Base-by-base conservation (phyloP, 441 rosid genomes). In the Kokia cookei region DNA sequence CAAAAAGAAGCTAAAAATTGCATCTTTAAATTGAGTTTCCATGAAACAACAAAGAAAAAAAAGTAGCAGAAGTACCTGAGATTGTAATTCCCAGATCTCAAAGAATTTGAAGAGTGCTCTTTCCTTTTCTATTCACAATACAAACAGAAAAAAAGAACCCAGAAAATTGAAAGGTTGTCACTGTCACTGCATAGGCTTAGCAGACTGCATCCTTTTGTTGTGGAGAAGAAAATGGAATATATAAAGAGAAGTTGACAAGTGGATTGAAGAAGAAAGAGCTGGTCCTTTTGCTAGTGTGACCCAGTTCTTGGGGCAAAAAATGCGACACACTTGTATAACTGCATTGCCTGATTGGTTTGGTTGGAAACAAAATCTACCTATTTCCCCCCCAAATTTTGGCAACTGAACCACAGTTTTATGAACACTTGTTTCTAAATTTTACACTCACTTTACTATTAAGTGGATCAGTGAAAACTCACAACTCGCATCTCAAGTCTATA, bases 11-110 rank as follows among this genome's bases (percentile, higher is more conserved):
- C 73, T 45, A 55, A 29, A 29, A 35, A 59, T 17, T 6, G 14
- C 54, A 77, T 24, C 76, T 45, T 24, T 13, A 9, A 70, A 71
- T 63, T 68, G 82, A 75, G 84, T 27, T 78, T 73, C 81, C 83
- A 76, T 72, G 57, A 73, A 59, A 59, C 64, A 59, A 59, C 13
- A 27, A 59, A 59, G 17, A 59, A 14, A 61, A 42, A 42, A 11
- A 60, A 43, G 53, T 19, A 26, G 62, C 3, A 24, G 2, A 42
- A 58, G 64, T 69, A 84, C 86, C 84, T 43, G 75, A 63, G 72
- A 53, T 63, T 42, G 45, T 59, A 71, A 72, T 69, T 73, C 50
- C 47, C 74, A 84, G 88, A 83, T 86, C 87, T 83, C 76, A 55
- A 54, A 74, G 48, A 55, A 66, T 22, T 69, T 32, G 24, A 67